These are phyloP conservation scores for Paspalum vaginatum DNA, from an alignment of 176 grass and related monocot species.

Conservation along the genomic window DNA sequence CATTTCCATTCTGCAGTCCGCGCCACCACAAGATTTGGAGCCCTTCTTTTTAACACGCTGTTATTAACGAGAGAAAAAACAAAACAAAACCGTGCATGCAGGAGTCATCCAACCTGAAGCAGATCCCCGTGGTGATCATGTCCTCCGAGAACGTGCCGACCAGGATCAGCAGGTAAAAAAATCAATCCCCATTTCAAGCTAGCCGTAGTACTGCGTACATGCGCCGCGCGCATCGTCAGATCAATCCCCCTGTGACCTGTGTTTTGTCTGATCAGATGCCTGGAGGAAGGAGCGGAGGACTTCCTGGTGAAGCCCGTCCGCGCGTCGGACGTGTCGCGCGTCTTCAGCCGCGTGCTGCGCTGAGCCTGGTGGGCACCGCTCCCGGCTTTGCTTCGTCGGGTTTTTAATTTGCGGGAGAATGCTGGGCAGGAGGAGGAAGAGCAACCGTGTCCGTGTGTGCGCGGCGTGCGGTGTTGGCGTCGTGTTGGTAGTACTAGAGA, in stretches of 20 bases:
- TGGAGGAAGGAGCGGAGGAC: constrained; percentile 90
- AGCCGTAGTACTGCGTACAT: too few relatives aligned
- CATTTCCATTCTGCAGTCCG: not conserved
- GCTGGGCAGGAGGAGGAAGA: too few relatives aligned
- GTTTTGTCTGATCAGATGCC: constrained; percentile 44
- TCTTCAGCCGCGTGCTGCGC: constrained; percentile 58
- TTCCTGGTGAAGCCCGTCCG: constrained; percentile 91
- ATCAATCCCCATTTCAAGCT: not conserved
- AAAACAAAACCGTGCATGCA: constrained; percentile 24
- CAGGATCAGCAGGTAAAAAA: constrained; percentile 63
- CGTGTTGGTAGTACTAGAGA: too few relatives aligned
- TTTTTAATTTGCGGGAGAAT: too few relatives aligned
- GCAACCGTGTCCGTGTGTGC: too few relatives aligned
- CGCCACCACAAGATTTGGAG: not conserved
- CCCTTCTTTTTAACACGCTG: not conserved
- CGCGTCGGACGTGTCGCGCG: constrained; percentile 61
- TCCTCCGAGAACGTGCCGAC: constrained; percentile 86
- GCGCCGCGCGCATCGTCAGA: too few relatives aligned
- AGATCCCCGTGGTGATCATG: constrained; percentile 97
- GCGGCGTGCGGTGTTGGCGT: too few relatives aligned
- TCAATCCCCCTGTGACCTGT: not conserved
- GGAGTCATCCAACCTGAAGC: constrained; percentile 71
- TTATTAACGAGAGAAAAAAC: not conserved
- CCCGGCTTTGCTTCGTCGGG: too few relatives aligned
- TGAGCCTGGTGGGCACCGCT: constrained; percentile 6